phyloP scores from a whole-genome alignment of 345 rosid genomes.

The Moringa oleifera region DNA sequence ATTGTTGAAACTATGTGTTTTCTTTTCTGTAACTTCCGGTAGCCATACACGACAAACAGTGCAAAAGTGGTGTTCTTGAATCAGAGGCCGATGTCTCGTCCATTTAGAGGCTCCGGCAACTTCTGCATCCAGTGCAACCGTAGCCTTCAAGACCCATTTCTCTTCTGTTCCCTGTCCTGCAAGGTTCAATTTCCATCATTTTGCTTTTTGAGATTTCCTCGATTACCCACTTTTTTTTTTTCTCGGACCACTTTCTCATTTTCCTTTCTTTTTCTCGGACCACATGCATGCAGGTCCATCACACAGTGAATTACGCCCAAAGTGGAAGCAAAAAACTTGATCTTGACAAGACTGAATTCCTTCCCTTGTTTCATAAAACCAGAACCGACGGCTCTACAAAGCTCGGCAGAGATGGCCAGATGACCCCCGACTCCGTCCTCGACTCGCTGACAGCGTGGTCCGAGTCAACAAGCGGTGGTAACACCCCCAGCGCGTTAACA shows the following conservation, averaged over 20 bases:
- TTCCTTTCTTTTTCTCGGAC: background rate
- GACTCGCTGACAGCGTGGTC: slow-evolving; percentile 5
- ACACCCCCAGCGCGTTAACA: slow-evolving; percentile 11
- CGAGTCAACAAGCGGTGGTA: slow-evolving; percentile 11
- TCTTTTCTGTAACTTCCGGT: slow-evolving; percentile 3
- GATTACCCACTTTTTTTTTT: background rate
- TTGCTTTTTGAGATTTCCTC: too few relatives aligned
- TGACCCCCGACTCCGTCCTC: slow-evolving; percentile 16
- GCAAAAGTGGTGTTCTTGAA: slow-evolving; percentile 64
- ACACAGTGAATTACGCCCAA: background rate
- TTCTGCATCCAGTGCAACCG: slow-evolving; percentile 45
- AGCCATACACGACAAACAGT: slow-evolving; percentile 62
- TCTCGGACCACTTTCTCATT: background rate
- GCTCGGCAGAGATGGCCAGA: slow-evolving; percentile 8
- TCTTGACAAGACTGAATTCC: slow-evolving; percentile 19
- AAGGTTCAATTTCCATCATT: too few relatives aligned
- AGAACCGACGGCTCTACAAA: slow-evolving; percentile 2
- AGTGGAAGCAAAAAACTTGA: slow-evolving; percentile 7
- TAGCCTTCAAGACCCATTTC: slow-evolving; percentile 34
- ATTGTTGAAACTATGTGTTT: background rate
- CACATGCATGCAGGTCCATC: slow-evolving; percentile 11
- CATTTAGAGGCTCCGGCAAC: slow-evolving; percentile 43
- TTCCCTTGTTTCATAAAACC: slow-evolving; percentile 21
- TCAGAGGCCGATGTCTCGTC: slow-evolving; percentile 47
- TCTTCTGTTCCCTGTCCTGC: slow-evolving; percentile 25